These are phyloP conservation scores for Paxillus ammoniavirescens DNA, from an alignment of 768 basidiomycete species.

Conservation along the genomic window DNA sequence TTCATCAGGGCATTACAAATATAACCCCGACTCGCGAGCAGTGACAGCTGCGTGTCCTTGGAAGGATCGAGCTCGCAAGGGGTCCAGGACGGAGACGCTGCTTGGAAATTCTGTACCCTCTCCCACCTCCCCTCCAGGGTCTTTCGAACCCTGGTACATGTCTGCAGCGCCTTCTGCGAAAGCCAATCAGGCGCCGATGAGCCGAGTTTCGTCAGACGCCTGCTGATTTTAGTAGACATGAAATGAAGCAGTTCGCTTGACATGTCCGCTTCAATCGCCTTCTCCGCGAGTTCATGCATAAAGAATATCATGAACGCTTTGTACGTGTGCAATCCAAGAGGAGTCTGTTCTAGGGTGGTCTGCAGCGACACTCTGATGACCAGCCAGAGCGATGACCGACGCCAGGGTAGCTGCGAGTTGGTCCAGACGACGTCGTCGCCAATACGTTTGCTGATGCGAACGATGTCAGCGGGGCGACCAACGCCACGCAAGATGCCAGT, in stretches of 20 bases:
- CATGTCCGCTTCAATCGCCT: slow-evolving; percentile 12
- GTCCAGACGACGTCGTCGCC: slow-evolving; percentile 30
- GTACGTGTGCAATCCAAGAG: slow-evolving; percentile 29
- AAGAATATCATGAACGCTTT: slow-evolving; percentile 49
- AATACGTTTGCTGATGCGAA: slow-evolving; percentile 31
- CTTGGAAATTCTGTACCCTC: slow-evolving; percentile 24
- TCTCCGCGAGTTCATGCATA: slow-evolving; percentile 25
- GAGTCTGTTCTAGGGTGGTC: slow-evolving; percentile 22
- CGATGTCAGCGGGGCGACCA: slow-evolving; percentile 15
- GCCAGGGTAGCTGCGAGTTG: slow-evolving; percentile 28
- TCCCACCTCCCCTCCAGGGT: slow-evolving; percentile 36
- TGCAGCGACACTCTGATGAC: slow-evolving; percentile 34
- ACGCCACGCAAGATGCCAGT: slow-evolving; percentile 41
- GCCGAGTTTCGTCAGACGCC: slow-evolving; percentile 26
- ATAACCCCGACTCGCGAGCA: slow-evolving; percentile 28
- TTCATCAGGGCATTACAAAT: slow-evolving; percentile 20
- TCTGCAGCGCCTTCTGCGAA: slow-evolving; percentile 38
- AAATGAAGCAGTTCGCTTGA: slow-evolving; percentile 28
- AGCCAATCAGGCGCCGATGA: slow-evolving; percentile 24
- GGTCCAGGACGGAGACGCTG: slow-evolving; percentile 26
- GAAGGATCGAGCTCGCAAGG: slow-evolving; percentile 27
- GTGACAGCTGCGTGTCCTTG: slow-evolving; percentile 33
- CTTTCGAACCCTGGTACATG: slow-evolving; percentile 21
- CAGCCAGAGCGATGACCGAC: slow-evolving; percentile 38
- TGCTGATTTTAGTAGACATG: slow-evolving; percentile 28